Evolutionary conservation across 2,329 filamentous ascomycete genomes (phyloP).

Genomic region (Penicillium brasilianum): DNA sequence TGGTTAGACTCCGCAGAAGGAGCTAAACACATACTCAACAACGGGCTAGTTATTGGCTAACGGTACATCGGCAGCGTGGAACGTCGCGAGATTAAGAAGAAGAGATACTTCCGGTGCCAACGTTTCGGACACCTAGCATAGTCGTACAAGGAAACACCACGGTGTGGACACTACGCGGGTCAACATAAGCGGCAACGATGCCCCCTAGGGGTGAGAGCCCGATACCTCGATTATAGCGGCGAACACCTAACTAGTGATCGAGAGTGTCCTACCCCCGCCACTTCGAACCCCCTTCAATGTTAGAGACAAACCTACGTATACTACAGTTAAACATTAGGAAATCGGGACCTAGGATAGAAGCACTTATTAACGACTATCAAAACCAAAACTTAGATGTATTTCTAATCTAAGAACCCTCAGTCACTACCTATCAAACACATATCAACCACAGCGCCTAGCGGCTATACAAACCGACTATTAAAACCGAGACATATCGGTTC

Average conservation of each 20-base stretch:
- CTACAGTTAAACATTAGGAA: conserved; percentile 33
- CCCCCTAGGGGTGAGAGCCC: background rate
- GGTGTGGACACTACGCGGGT: conserved; percentile 29
- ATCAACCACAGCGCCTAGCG: conserved; percentile 34
- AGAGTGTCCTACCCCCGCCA: conserved; percentile 20
- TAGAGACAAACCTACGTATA: conserved; percentile 27
- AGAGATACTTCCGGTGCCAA: conserved; percentile 30
- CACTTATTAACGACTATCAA: conserved; percentile 35
- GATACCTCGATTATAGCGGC: conserved; percentile 29
- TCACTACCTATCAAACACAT: conserved; percentile 26
- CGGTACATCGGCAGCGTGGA: conserved; percentile 32
- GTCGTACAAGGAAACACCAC: conserved; percentile 31
- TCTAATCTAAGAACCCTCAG: conserved; percentile 26
- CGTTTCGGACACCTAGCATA: conserved; percentile 33
- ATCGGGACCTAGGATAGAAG: conserved; percentile 32
- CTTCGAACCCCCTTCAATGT: conserved; percentile 22
- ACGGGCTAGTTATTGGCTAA: conserved; percentile 28
- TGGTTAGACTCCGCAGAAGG: conserved; percentile 33
- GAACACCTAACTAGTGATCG: conserved; percentile 29
- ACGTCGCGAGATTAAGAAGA: conserved; percentile 26
- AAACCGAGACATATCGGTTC: conserved; percentile 18
- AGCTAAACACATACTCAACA: conserved; percentile 29
- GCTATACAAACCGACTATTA: conserved; percentile 29
- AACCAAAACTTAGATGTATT: conserved; percentile 33
- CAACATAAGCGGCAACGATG: conserved; percentile 11